Conservation (phyloP, 192 early-diverging fungal genomes). For the Allomyces javanicus region DNA sequence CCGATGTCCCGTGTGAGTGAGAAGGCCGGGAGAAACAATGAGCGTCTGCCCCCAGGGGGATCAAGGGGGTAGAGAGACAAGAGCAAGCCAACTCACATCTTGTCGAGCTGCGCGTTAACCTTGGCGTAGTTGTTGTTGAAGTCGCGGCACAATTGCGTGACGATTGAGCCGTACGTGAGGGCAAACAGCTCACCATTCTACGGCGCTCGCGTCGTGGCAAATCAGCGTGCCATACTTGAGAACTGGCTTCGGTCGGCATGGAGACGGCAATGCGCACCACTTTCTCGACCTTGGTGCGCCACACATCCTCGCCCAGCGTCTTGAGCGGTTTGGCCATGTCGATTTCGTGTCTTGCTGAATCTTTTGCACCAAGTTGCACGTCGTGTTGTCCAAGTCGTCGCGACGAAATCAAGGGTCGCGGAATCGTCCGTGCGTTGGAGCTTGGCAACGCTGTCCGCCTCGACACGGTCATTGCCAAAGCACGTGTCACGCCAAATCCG, state of each 20-base stretch:
- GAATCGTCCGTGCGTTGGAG: too few relatives aligned
- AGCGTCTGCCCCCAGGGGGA: not conserved
- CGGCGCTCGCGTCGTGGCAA: conserved; percentile 2
- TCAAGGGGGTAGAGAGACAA: not conserved
- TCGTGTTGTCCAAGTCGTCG: too few relatives aligned
- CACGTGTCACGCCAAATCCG: too few relatives aligned
- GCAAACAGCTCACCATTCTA: conserved; percentile 72
- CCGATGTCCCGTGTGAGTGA: not conserved
- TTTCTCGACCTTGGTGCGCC: conserved; percentile 87
- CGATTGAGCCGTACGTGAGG: conserved; percentile 91
- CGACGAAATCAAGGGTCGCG: too few relatives aligned
- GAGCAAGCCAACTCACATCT: conserved; percentile 48
- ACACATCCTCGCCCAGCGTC: conserved; percentile 78
- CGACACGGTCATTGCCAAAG: too few relatives aligned
- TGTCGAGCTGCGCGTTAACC: conserved; percentile 92
- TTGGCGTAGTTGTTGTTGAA: conserved; percentile 69
- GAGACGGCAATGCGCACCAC: conserved; percentile 37
- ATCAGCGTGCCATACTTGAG: conserved; percentile 3
- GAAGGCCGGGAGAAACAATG: not conserved
- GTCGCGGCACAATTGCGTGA: conserved; percentile 84
- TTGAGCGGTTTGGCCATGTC: conserved; percentile 38
- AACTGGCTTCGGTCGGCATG: not conserved
- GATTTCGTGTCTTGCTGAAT: too few relatives aligned
- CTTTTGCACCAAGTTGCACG: too few relatives aligned
- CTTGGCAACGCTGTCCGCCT: too few relatives aligned